Evolutionary conservation across 148 eudicot genomes (phyloP), one percentile per base, ranked within the genome.

Genomic region (Nepenthes gracilis): DNA sequence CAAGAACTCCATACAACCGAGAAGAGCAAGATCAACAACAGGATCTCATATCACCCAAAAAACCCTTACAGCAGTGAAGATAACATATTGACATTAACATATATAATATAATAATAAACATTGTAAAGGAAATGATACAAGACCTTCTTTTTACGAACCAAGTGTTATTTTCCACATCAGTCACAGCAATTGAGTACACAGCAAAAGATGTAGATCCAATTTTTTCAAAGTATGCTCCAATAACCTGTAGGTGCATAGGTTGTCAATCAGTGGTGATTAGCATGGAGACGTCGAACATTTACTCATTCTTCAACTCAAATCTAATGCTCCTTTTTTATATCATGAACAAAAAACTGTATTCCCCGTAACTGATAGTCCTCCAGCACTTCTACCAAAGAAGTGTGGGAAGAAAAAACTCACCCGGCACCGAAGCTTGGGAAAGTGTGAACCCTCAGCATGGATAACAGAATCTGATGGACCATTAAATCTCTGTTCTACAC

Each of bases 81-180:
- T 40, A 8, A 40, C 45, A 40, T 0, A 23, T 23, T 23, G 23
- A 23, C 23, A 23, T 23, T 23, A 23, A 23, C 45, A 40, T 40
- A 40, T 40, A 8, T 4, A 48, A 12, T n/a, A 36, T 6, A 60
- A 54, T 35, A 35, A 64, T 40, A 3, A 40, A 40, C 45, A 8
- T 40, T 0, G 45, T 40, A 8, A 40, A 2, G 15, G 55, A n/a
- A 47, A 50, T 45, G 43, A 2, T 33, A 47, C 1, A 47, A 61
- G 57, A 93, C 99, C 99, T 93, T 72, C 99, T 82, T 72, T 93
- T 93, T 62, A 93, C 95, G 83, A 86, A 86, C 99, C 95, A 86
- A 48, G 94, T 82, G 60, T 71, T 86, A 38, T 69, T 80, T 65
- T 82, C 83, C 32, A 80, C 83, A 72, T 89, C 96, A 43, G 92